Evolutionary conservation across 768 basidiomycete species (phyloP), one percentile per base, ranked within the genome.

Genomic region (Pholiota molesta): DNA sequence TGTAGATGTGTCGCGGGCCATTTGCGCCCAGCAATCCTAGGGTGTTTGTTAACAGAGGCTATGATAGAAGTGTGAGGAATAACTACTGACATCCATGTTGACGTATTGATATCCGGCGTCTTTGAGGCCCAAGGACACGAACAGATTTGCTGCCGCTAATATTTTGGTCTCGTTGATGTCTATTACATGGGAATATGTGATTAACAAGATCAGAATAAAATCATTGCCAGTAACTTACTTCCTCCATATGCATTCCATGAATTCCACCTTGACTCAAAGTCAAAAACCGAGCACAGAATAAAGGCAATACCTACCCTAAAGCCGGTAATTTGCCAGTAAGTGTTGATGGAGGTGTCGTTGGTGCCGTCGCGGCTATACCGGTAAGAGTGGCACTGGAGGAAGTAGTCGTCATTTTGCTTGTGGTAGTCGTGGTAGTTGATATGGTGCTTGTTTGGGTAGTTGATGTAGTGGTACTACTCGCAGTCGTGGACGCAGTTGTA

Each of bases 181-280:
- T 83, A 29, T 42, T 19, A 59, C 6, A 37, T 55, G 47, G 5
- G 1, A 13, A 57, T 29, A 33, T 49, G 28, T 19, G 21, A n/a
- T n/a, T n/a, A n/a, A 21, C 57, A 23, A 1, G 8, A 19, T 16
- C 19, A 49, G 31, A 21, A 51, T 2, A 31, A 35, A 52, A 17
- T 45, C 26, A 37, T 0, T 0, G 23, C 47, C 5, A 19, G 21
- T 17, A 8, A 51, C 61, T n/a, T 21, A 60, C 52, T 59, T 10
- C 83, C 75, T 40, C 72, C 71, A 64, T 81, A 84, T 1, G 82
- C 82, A 59, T 84, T 84, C 82, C 82, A 83, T 19, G 77, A 71
- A 65, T 84, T 84, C 83, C 83, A 84, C 39, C 81, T 83, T 42
- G n/a, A 7, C 11, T 4, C 4, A 53, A n/a, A 45, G 33, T 65